Percentiles rank a stretch among this genome's conserved stretches.
These are phyloP conservation scores for Yamagishiella unicocca DNA, from an alignment of 139 green algal species.

Conservation along the genomic window DNA sequence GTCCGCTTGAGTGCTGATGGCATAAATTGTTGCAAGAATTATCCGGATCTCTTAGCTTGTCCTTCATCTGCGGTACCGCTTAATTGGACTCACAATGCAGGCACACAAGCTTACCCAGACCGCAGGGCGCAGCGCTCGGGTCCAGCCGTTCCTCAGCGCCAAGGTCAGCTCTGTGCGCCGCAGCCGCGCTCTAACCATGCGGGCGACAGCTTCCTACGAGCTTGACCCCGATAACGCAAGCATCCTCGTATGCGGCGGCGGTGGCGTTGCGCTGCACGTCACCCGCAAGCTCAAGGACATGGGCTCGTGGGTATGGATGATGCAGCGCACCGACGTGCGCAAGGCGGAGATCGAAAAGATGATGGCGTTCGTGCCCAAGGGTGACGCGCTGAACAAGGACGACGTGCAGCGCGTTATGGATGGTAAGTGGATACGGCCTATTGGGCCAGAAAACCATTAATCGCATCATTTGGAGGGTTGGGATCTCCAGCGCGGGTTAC, in stretches of 20 bases:
- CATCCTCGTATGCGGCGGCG: constrained; percentile 93
- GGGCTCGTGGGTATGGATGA: constrained; percentile 96
- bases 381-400: constrained; percentile 84
- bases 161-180: background rate
- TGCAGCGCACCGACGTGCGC: constrained; percentile 85
- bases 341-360: constrained; percentile 92
- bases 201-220: constrained; percentile 43
- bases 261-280: constrained; percentile 89
- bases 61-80: too few relatives aligned
- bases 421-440: constrained; percentile 50
- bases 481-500: too few relatives aligned
- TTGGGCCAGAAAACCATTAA: too few relatives aligned
- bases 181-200: constrained; percentile 1
- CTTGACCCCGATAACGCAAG: constrained; percentile 92
- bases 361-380: constrained; percentile 92
- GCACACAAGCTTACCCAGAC: constrained; percentile 1
- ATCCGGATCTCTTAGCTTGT: too few relatives aligned
- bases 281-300: constrained; percentile 91
- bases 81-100: background rate
- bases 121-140: background rate
- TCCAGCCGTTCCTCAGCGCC: constrained; percentile 18
- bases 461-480: too few relatives aligned
- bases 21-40: too few relatives aligned
- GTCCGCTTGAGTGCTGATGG: too few relatives aligned
- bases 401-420: constrained; percentile 84